phyloP scores from a whole-genome alignment of 1,284 basidiomycete genomes.

The Microbotryum violaceum region DNA sequence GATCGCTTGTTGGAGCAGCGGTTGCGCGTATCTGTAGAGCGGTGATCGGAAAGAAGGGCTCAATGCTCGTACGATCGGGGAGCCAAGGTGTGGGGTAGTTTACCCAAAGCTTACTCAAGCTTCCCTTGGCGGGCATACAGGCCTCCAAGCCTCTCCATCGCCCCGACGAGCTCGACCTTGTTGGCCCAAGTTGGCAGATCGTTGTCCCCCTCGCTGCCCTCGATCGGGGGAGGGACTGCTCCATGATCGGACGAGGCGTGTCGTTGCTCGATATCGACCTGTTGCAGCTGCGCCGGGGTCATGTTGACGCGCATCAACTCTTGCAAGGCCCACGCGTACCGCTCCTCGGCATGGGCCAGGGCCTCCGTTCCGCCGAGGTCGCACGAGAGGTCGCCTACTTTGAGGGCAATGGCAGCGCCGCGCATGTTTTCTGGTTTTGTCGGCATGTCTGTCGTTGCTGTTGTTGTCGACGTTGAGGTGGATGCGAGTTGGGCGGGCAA shows the following conservation, averaged over 20 bases:
- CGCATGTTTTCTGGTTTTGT: not conserved
- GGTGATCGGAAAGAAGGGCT: not conserved
- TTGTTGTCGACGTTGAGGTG: too few species aligned
- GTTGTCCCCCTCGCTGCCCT: not conserved
- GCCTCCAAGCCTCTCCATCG: conserved; percentile 26
- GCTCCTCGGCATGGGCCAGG: conserved; percentile 21
- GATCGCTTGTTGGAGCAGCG: conserved; percentile 27
- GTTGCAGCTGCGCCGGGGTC: conserved; percentile 14
- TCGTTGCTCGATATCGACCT: conserved; percentile 4
- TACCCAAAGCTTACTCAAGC: conserved; percentile 17
- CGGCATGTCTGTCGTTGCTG: too few species aligned
- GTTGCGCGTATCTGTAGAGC: conserved; percentile 20
- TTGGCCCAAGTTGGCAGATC: conserved; percentile 20
- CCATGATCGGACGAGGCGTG: not conserved
- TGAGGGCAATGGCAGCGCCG: conserved; percentile 21
- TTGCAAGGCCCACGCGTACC: conserved; percentile 22
- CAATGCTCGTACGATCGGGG: not conserved
- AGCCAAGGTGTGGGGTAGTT: not conserved
- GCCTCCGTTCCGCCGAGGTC: conserved; percentile 3
- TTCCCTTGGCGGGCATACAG: conserved; percentile 23
- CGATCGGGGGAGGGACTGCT: not conserved
- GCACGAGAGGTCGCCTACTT: conserved; percentile 26
- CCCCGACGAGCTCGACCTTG: conserved; percentile 24
- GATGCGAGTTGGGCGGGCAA: not conserved
- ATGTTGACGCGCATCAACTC: conserved; percentile 27